A percentile compares a stretch with the other conserved stretches of the same genome.
These are phyloP conservation scores for Paraconiothyrium sp. DNA, from an alignment of 2,329 filamentous ascomycete genomes.

Conservation along the genomic window DNA sequence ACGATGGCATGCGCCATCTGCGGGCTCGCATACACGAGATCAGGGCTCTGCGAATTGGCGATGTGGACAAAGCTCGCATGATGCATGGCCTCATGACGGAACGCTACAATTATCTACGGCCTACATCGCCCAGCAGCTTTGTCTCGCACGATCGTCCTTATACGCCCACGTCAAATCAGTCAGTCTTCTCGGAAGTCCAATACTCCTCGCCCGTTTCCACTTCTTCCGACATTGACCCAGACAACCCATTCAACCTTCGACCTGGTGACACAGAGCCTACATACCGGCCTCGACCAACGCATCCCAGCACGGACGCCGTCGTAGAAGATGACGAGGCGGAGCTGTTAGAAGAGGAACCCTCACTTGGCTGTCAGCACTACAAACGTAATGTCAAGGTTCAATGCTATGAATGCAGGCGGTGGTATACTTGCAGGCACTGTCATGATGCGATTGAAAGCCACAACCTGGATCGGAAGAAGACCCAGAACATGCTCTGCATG, in stretches of 20 bases:
- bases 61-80: conserved; percentile 59
- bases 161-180: conserved; percentile 48
- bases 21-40: conserved; percentile 60
- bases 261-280: conserved; percentile 45
- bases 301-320: conserved; percentile 48
- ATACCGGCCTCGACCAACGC: conserved; percentile 33
- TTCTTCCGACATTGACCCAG: conserved; percentile 44
- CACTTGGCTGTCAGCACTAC: conserved; percentile 89
- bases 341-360: conserved; percentile 55
- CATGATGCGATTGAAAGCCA: conserved; percentile 87
- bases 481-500: conserved; percentile 98
- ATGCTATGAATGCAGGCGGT: conserved; percentile 86
- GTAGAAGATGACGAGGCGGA: conserved; percentile 60
- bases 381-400: conserved; percentile 95
- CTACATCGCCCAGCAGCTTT: conserved; percentile 51
- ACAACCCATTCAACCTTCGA: conserved; percentile 48
- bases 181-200: conserved; percentile 46
- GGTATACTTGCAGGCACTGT: conserved; percentile 96
- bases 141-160: conserved; percentile 50
- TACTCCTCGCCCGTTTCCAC: conserved; percentile 46
- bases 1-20: conserved; percentile 61
- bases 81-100: conserved; percentile 62
- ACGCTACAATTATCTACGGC: conserved; percentile 53
- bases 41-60: conserved; percentile 53
- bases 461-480: conserved; percentile 79